Evolutionary conservation across 2,329 filamentous ascomycete species (phyloP).

Genomic region (Colletotrichum trifolii): DNA sequence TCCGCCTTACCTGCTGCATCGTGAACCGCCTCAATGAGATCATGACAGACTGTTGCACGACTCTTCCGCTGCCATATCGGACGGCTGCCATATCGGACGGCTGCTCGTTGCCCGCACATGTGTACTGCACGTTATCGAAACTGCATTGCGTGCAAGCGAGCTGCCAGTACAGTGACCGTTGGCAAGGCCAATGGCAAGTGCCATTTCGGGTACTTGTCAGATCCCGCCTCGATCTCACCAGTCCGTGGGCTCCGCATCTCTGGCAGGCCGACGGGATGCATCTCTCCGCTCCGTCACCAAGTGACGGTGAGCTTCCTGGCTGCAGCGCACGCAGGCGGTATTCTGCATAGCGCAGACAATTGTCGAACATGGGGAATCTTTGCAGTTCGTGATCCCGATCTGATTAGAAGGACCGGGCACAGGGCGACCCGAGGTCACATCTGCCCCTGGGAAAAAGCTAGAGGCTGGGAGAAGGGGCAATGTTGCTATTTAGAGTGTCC

Average conservation of each 20-base stretch:
- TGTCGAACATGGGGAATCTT: slow-evolving; percentile 2
- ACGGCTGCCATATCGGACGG: too few species aligned
- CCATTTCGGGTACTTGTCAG: neutral
- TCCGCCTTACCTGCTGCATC: neutral
- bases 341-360: slow-evolving; percentile 15
- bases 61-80: neutral
- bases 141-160: neutral
- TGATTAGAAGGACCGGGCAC: neutral
- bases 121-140: too few species aligned
- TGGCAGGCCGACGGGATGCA: slow-evolving; percentile 18
- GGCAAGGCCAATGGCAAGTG: neutral
- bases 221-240: slow-evolving; percentile 5
- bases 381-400: slow-evolving; percentile 13
- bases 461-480: slow-evolving; percentile 26
- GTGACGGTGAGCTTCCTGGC: slow-evolving; percentile 23
- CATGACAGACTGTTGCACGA: slow-evolving; percentile 5
- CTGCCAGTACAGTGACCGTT: slow-evolving; percentile 5
- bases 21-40: slow-evolving; percentile 17
- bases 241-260: slow-evolving; percentile 24
- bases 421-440: neutral
- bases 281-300: slow-evolving; percentile 8
- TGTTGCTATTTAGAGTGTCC: slow-evolving; percentile 15
- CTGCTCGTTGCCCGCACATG: too few species aligned
- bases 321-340: neutral
- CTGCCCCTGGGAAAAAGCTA: slow-evolving; percentile 18